Evolutionary conservation across 768 basidiomycete species (phyloP).

Genomic region (Phallus indusiatus): DNA sequence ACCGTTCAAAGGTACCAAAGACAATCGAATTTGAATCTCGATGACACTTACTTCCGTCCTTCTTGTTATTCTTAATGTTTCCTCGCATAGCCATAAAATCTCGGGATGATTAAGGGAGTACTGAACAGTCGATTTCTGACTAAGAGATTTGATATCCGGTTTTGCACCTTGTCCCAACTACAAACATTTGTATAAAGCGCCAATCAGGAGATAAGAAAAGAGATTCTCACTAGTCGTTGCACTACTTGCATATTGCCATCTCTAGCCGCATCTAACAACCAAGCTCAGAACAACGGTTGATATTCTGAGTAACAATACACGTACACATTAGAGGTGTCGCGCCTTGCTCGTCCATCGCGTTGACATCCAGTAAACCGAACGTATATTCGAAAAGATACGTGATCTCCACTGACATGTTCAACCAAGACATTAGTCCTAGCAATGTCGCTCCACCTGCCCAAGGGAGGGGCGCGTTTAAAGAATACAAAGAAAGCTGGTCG

Average conservation of each 20-base stretch:
- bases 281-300: background rate
- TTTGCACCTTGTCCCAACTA: slow-evolving; percentile 63
- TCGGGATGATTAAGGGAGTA: slow-evolving; percentile 54
- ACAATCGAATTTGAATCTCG: background rate
- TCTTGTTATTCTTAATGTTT: slow-evolving; percentile 50
- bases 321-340: slow-evolving; percentile 82
- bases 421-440: slow-evolving; percentile 71
- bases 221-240: slow-evolving; percentile 44
- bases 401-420: slow-evolving; percentile 55
- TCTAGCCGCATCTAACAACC: slow-evolving; percentile 55
- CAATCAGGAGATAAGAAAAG: background rate
- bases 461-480: slow-evolving; percentile 61
- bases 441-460: slow-evolving; percentile 63
- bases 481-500: slow-evolving; percentile 52
- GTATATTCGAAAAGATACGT: slow-evolving; percentile 54
- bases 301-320: slow-evolving; percentile 21
- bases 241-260: slow-evolving; percentile 65
- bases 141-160: slow-evolving; percentile 63
- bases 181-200: background rate
- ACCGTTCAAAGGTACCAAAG: background rate
- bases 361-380: slow-evolving; percentile 53
- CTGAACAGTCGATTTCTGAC: slow-evolving; percentile 64
- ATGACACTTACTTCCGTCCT: slow-evolving; percentile 44
- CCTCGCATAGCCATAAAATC: slow-evolving; percentile 64
- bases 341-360: slow-evolving; percentile 65